These are phyloP conservation scores for Sisymbrium irio DNA, from an alignment of 345 rosid genomes.

Conservation along the genomic window DNA sequence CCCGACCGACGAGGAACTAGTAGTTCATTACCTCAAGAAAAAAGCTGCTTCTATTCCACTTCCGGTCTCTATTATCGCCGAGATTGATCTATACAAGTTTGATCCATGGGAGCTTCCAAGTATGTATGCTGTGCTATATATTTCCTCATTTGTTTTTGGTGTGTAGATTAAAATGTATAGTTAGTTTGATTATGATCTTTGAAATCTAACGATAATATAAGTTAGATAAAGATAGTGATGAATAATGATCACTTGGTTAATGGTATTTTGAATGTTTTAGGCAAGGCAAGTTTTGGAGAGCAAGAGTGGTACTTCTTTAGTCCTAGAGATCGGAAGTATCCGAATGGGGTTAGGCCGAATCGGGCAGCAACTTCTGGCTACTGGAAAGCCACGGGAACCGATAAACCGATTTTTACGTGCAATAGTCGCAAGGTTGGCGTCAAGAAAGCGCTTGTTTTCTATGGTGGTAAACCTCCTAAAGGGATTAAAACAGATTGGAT, in stretches of 20 bases:
- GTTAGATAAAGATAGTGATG: background rate
- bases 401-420: conserved; percentile 60
- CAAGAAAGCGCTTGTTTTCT: conserved; percentile 67
- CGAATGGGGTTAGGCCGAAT: conserved; percentile 69
- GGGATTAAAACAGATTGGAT: conserved; percentile 71
- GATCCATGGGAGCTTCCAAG: conserved; percentile 83
- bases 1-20: conserved; percentile 70
- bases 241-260: background rate
- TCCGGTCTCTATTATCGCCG: conserved; percentile 68
- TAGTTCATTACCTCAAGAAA: conserved; percentile 66
- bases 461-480: conserved; percentile 71
- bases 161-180: background rate
- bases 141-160: background rate
- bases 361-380: conserved; percentile 76
- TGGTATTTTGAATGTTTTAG: conserved; percentile 29
- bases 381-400: conserved; percentile 76
- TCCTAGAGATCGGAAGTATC: conserved; percentile 68
- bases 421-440: conserved; percentile 61
- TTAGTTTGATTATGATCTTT: background rate
- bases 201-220: background rate
- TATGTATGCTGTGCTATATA: conserved; percentile 8
- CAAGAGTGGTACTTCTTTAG: conserved; percentile 76
- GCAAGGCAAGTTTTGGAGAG: conserved; percentile 73
- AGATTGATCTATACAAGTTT: conserved; percentile 69
- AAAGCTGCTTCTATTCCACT: conserved; percentile 61